Conservation (phyloP, 306 rosid genomes). For the Malus sieversii region DNA sequence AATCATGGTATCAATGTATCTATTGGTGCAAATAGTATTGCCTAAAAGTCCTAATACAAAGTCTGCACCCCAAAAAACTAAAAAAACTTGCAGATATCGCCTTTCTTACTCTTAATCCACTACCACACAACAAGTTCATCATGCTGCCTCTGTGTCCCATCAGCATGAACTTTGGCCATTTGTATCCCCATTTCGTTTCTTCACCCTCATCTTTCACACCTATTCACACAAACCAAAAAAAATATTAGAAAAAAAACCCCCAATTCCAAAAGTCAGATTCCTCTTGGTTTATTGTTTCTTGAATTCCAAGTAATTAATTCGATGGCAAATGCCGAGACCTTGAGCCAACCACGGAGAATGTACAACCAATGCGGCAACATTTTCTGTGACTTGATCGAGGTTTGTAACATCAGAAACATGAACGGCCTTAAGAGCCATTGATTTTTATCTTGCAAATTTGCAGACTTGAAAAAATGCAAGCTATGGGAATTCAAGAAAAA, state of each 20-base stretch:
- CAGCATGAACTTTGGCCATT: conserved; percentile 38
- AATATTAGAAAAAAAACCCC: too few species aligned
- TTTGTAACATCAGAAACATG: conserved; percentile 44
- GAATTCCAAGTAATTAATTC: neutral
- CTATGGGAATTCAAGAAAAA: neutral
- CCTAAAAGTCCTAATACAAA: too few species aligned
- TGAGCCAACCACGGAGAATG: neutral
- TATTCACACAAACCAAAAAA: neutral
- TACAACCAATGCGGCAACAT: conserved; percentile 14
- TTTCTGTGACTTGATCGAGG: conserved; percentile 24
- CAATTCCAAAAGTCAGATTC: neutral
- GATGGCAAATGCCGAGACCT: neutral
- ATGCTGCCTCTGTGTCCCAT: conserved; percentile 73
- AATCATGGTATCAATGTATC: too few species aligned
- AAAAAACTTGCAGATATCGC: too few species aligned
- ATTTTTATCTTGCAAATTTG: conserved; percentile 2
- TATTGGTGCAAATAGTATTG: too few species aligned
- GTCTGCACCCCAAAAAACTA: too few species aligned
- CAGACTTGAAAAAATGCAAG: neutral
- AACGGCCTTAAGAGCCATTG: conserved; percentile 36
- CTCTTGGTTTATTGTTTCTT: neutral
- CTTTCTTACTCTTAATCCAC: too few species aligned
- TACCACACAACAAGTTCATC: conserved; percentile 42
- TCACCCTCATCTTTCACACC: neutral
- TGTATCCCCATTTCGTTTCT: conserved; percentile 1